These are phyloP conservation scores for Neopestalotiopsis clavispora DNA, from an alignment of 2,329 filamentous ascomycete species.

Conservation along the genomic window DNA sequence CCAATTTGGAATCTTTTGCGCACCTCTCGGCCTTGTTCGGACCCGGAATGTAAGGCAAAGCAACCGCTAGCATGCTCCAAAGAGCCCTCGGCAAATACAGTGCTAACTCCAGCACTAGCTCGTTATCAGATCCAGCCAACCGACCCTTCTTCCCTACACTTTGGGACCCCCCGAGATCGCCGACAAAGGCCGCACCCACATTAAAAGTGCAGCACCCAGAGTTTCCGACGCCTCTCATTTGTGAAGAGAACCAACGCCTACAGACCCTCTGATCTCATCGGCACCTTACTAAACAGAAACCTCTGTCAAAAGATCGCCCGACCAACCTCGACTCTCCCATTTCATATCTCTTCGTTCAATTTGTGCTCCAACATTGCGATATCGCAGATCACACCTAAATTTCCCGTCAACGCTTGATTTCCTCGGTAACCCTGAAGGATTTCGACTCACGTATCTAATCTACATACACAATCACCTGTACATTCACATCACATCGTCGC, in stretches of 20 bases:
- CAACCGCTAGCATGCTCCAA: background rate
- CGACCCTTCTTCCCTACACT: background rate
- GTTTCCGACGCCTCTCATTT: constrained; percentile 9
- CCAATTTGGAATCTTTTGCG: background rate
- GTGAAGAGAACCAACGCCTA: background rate
- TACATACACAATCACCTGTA: background rate
- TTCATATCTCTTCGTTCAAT: constrained; percentile 11
- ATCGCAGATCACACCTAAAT: constrained; percentile 13
- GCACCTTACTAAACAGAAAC: constrained; percentile 12
- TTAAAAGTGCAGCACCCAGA: constrained; percentile 5
- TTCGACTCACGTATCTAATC: background rate
- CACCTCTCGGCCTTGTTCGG: background rate
- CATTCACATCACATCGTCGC: constrained; percentile 19
- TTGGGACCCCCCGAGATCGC: constrained; percentile 36
- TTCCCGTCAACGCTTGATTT: background rate
- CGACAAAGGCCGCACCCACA: constrained; percentile 33
- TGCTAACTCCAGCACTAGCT: background rate
- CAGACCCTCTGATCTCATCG: constrained; percentile 16
- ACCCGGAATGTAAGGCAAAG: background rate
- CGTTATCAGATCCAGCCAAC: constrained; percentile 7
- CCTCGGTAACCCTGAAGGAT: constrained; percentile 14
- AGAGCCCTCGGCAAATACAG: constrained; percentile 8
- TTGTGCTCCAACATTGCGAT: background rate
- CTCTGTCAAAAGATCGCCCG: constrained; percentile 3
- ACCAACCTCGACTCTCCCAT: constrained; percentile 14